A percentile compares a stretch with the other conserved stretches of the same genome.
These are phyloP conservation scores for Camelina laxa DNA, from an alignment of 345 rosid species.

Conservation along the genomic window DNA sequence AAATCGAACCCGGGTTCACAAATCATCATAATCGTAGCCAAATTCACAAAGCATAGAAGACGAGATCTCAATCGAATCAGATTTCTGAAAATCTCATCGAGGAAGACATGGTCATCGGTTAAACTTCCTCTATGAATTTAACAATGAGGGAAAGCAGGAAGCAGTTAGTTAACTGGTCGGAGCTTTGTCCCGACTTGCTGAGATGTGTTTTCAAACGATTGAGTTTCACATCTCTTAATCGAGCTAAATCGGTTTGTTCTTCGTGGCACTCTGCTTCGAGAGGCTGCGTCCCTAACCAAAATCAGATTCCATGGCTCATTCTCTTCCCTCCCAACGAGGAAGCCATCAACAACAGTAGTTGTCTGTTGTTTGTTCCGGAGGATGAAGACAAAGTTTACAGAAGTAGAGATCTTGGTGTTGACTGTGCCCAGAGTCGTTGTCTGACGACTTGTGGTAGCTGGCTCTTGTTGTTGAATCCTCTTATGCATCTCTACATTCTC, in stretches of 20 bases:
- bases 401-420: constrained; percentile 20
- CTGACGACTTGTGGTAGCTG: constrained; percentile 23
- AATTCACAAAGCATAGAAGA: too few relatives aligned
- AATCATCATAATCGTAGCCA: too few relatives aligned
- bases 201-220: constrained; percentile 5
- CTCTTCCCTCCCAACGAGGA: constrained; percentile 12
- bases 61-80: too few relatives aligned
- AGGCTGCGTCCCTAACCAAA: constrained; percentile 5
- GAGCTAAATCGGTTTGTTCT: constrained; percentile 31
- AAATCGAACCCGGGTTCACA: too few relatives aligned
- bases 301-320: constrained; percentile 38
- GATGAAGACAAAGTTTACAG: constrained; percentile 6
- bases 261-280: constrained; percentile 23
- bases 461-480: neutral
- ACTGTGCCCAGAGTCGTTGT: constrained; percentile 4
- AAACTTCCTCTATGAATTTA: too few relatives aligned
- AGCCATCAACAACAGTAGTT: neutral
- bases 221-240: constrained; percentile 12
- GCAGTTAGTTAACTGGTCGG: too few relatives aligned
- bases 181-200: constrained; percentile 15
- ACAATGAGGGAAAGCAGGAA: too few relatives aligned
- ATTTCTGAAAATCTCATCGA: too few relatives aligned
- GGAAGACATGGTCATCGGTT: too few relatives aligned
- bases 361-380: constrained; percentile 8
- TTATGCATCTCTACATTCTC: constrained; percentile 4